Conservation (phyloP, 164 flowering plant species). For the Annona squamosa region DNA sequence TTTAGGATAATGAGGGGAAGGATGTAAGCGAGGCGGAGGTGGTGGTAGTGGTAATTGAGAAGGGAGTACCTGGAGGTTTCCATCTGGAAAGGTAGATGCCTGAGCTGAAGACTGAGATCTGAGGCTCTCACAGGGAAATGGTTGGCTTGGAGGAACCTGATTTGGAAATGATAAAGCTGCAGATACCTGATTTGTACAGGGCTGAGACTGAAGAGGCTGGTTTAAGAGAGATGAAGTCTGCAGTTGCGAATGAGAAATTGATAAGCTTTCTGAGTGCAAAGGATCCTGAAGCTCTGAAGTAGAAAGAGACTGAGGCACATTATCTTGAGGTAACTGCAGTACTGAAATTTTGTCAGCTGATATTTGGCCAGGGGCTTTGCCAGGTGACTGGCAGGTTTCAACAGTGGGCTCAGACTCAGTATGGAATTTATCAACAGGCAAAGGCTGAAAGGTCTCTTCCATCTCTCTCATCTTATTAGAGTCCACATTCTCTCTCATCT, state of each 20-base stretch:
- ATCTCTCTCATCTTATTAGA: constrained; percentile 1
- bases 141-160: constrained; percentile 12
- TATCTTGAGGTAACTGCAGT: constrained; percentile 2
- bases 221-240: constrained; percentile 1
- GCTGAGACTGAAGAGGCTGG: neutral
- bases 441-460: neutral
- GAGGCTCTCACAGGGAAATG: constrained; percentile 14
- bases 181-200: constrained; percentile 1
- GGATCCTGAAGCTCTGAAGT: constrained; percentile 2
- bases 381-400: constrained; percentile 3
- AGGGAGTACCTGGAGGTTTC: constrained; percentile 12
- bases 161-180: constrained; percentile 3
- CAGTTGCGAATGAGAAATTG: constrained; percentile 5
- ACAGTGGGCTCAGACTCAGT: constrained; percentile 4
- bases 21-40: constrained; percentile 1
- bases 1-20: constrained; percentile 25
- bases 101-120: constrained; percentile 15
- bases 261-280: neutral
- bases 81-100: constrained; percentile 12
- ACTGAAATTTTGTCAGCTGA: neutral
- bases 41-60: constrained; percentile 20
- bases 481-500: neutral
- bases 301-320: constrained; percentile 2
- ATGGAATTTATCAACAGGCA: neutral
- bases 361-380: neutral